phyloP scores from a whole-genome alignment of 2,329 filamentous ascomycete genomes.

The Ilyonectria destructans region DNA sequence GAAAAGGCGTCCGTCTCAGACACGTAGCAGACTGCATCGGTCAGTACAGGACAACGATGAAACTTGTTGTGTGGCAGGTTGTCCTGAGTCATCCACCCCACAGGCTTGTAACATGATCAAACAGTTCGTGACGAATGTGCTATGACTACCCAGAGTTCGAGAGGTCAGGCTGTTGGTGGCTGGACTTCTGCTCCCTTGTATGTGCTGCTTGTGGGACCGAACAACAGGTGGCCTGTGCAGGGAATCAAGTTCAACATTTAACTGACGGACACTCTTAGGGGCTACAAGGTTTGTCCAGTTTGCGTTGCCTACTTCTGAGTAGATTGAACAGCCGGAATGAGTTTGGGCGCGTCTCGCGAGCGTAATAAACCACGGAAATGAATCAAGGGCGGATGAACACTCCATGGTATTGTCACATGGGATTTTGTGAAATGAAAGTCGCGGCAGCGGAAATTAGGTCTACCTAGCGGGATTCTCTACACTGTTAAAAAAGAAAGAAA shows the following conservation, averaged over 20 bases:
- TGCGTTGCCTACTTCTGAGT: background rate
- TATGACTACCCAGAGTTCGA: background rate
- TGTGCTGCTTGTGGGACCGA: too few species aligned
- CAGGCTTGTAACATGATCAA: conserved; percentile 3
- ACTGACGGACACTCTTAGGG: too few species aligned
- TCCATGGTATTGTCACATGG: background rate
- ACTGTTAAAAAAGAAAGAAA: conserved; percentile 1
- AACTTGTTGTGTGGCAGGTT: background rate
- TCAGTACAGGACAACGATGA: background rate
- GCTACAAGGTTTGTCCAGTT: too few species aligned
- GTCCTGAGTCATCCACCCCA: background rate
- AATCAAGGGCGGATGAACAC: background rate
- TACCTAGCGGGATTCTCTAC: background rate
- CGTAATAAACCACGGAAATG: too few species aligned
- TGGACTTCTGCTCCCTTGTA: too few species aligned
- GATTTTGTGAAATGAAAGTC: too few species aligned
- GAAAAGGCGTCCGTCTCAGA: too few species aligned
- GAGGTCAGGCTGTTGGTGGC: too few species aligned
- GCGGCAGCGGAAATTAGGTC: background rate
- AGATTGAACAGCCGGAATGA: background rate
- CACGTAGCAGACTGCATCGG: background rate
- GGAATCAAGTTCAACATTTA: too few species aligned
- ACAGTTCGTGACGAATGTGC: background rate
- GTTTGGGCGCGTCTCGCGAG: background rate
- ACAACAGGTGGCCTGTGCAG: too few species aligned